Conservation (phyloP, 495 filamentous ascomycete species). For the Penicillium soppii region DNA sequence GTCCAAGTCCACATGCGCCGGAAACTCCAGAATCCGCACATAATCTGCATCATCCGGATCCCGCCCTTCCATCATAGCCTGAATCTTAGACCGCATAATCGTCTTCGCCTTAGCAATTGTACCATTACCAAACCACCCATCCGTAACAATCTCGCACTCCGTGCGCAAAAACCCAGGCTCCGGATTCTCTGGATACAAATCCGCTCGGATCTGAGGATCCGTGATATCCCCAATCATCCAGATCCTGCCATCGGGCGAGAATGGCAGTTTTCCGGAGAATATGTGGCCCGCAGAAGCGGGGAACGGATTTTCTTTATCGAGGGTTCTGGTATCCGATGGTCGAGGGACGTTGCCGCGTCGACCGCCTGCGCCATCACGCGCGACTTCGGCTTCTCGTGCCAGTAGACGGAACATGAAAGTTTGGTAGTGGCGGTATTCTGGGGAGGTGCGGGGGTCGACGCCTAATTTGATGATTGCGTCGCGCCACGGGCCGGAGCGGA, state of each 20-base stretch:
- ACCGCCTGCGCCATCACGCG: conserved; percentile 72
- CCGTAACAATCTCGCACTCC: conserved; percentile 56
- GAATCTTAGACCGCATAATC: conserved; percentile 82
- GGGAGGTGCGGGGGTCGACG: conserved; percentile 75
- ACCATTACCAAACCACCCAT: conserved; percentile 82
- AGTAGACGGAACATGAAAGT: conserved; percentile 75
- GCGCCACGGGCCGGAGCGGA: conserved; percentile 85
- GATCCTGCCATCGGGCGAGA: conserved; percentile 73
- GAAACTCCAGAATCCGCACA: conserved; percentile 37
- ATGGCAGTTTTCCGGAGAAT: conserved; percentile 69
- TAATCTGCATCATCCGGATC: conserved; percentile 53
- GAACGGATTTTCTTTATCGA: background rate
- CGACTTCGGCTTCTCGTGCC: conserved; percentile 77
- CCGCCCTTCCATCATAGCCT: conserved; percentile 39
- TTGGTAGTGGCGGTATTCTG: conserved; percentile 77
- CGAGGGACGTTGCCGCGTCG: conserved; percentile 29
- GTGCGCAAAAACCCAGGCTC: conserved; percentile 33
- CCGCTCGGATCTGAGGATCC: conserved; percentile 49
- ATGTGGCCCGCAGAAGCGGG: conserved; percentile 55
- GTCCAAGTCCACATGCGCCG: conserved; percentile 39
- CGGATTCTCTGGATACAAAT: conserved; percentile 25
- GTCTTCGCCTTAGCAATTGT: conserved; percentile 76
- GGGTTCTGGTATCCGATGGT: conserved; percentile 2
- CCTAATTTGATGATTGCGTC: conserved; percentile 83
- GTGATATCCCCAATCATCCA: conserved; percentile 94